These are phyloP conservation scores for Ilex aquifolium DNA, from an alignment of 257 asterid genomes.

Conservation along the genomic window DNA sequence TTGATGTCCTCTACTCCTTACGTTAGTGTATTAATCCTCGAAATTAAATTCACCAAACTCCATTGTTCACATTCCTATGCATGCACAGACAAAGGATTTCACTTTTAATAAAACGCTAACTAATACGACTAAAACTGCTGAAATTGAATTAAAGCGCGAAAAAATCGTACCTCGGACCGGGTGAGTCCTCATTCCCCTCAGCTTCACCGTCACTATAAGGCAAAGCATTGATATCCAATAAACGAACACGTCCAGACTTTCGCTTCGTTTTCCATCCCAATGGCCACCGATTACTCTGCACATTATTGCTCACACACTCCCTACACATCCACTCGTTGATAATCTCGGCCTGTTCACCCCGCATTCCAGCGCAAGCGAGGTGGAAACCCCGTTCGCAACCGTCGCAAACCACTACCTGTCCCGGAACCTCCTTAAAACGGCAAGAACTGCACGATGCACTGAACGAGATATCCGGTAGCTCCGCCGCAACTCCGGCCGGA, in stretches of 20 bases:
- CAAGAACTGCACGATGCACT: conserved; percentile 5
- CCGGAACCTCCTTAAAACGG: conserved; percentile 2
- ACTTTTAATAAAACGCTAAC: no score
- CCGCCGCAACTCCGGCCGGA: conserved; percentile 9
- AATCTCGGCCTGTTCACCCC: conserved; percentile 3
- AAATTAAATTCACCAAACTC: no score
- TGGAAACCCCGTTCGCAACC: conserved; percentile 17
- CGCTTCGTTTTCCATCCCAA: conserved; percentile 9
- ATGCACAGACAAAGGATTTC: no score
- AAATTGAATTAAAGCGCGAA: not conserved
- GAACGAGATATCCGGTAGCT: conserved; percentile 1
- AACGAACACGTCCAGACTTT: not conserved
- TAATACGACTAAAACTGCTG: not conserved
- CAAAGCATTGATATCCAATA: conserved; percentile 1
- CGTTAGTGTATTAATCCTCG: no score
- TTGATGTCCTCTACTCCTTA: no score
- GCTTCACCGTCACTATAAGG: not conserved
- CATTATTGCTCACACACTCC: conserved; percentile 1
- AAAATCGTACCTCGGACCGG: conserved; percentile 1
- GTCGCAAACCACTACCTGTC: conserved; percentile 11
- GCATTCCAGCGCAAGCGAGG: conserved; percentile 10
- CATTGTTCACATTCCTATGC: no score
- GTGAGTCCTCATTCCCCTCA: conserved; percentile 4
- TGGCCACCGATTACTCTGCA: conserved; percentile 8
- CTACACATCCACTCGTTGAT: conserved; percentile 1